These are phyloP conservation scores for Candida chauliodis DNA, from an alignment of 805 yeast species.

Conservation along the genomic window DNA sequence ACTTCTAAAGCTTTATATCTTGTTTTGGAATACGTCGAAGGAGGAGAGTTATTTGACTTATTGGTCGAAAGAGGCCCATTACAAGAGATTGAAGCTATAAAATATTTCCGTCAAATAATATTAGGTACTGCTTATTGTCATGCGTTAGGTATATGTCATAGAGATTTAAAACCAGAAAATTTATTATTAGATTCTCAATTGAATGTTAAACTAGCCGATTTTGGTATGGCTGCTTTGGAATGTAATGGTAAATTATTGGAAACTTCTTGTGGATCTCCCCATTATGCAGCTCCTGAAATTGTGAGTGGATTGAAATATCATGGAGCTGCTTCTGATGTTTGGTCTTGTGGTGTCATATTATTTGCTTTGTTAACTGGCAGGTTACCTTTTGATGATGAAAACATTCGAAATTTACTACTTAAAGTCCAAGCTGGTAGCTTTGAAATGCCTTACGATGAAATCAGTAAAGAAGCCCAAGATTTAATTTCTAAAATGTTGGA, in stretches of 20 bases:
- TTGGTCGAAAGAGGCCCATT: conserved; percentile 69
- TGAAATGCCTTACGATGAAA: conserved; percentile 61
- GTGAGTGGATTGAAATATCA: conserved; percentile 75
- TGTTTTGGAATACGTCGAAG: conserved; percentile 79
- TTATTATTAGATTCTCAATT: conserved; percentile 62
- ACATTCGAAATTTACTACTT: conserved; percentile 62
- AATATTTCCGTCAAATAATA: conserved; percentile 72
- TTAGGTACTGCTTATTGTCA: conserved; percentile 80
- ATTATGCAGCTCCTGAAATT: conserved; percentile 85
- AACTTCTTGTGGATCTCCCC: conserved; percentile 86
- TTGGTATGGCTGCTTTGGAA: conserved; percentile 88
- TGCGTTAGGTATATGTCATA: conserved; percentile 73
- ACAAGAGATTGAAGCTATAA: conserved; percentile 69
- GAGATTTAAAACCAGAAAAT: conserved; percentile 83
- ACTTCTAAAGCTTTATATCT: conserved; percentile 82
- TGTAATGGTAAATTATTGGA: conserved; percentile 65
- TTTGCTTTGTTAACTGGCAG: conserved; percentile 79
- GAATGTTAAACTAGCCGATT: conserved; percentile 77
- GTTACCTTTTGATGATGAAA: conserved; percentile 80
- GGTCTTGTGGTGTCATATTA: conserved; percentile 85
- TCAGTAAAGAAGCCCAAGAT: conserved; percentile 65
- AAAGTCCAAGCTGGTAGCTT: conserved; percentile 76
- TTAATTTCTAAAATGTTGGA: conserved; percentile 62
- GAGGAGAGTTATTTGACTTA: conserved; percentile 81
- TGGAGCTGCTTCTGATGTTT: conserved; percentile 81